These are phyloP conservation scores for Asterophora lycoperdoides DNA, from an alignment of 768 basidiomycete genomes.

Conservation along the genomic window DNA sequence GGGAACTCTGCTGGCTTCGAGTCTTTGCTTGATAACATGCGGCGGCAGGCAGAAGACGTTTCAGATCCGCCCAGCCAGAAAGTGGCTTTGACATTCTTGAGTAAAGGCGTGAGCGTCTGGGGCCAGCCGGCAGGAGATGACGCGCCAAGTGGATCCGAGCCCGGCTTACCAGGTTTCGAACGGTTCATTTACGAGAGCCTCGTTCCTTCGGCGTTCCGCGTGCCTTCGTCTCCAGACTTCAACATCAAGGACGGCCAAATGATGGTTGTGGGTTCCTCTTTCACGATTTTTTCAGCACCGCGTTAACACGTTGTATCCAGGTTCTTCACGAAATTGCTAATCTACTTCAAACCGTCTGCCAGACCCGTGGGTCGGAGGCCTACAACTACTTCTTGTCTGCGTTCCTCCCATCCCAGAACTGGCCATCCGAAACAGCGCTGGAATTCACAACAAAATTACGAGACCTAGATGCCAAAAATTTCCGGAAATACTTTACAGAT, in stretches of 20 bases:
- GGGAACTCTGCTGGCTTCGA: constrained; percentile 62
- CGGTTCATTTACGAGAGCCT: constrained; percentile 85
- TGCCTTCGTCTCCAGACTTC: constrained; percentile 74
- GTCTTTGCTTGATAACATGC: constrained; percentile 68
- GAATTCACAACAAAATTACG: constrained; percentile 77
- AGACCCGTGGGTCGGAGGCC: constrained; percentile 77
- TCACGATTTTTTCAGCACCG: not conserved
- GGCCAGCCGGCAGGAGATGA: constrained; percentile 47
- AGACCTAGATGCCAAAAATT: constrained; percentile 68
- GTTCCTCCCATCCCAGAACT: constrained; percentile 85
- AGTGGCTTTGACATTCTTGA: constrained; percentile 76
- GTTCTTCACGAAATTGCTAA: constrained; percentile 87
- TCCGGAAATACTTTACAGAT: constrained; percentile 85
- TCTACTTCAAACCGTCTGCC: constrained; percentile 74
- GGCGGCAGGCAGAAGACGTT: constrained; percentile 66
- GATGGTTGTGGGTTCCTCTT: constrained; percentile 61
- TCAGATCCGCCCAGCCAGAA: constrained; percentile 76
- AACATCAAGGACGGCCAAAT: constrained; percentile 88
- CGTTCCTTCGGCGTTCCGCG: constrained; percentile 76
- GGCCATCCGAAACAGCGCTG: constrained; percentile 67
- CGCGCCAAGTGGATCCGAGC: constrained; percentile 26
- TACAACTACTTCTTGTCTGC: constrained; percentile 72
- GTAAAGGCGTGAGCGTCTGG: constrained; percentile 64
- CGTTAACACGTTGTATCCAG: constrained; percentile 34
- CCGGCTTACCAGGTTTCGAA: constrained; percentile 82